phyloP scores from a whole-genome alignment of 2,329 filamentous ascomycete species.

The Botryosphaeria dothidea region DNA sequence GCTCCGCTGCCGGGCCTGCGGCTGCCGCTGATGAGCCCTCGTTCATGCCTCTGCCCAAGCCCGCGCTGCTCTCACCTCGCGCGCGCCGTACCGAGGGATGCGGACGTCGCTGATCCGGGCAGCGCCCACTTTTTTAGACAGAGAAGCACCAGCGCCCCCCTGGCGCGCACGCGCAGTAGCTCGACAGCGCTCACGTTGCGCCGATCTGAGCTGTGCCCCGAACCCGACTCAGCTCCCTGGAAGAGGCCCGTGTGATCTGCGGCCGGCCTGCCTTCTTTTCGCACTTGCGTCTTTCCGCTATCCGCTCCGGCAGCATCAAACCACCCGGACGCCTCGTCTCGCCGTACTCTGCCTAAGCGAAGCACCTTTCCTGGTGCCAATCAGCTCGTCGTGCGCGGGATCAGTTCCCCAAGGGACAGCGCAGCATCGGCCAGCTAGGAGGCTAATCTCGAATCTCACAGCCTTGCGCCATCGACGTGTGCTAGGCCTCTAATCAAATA shows the following conservation, averaged over 20 bases:
- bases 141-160: slow-evolving; percentile 9
- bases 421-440: slow-evolving; percentile 14
- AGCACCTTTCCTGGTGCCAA: slow-evolving; percentile 14
- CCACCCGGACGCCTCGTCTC: slow-evolving; percentile 17
- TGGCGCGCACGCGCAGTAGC: slow-evolving; percentile 16
- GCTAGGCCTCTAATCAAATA: slow-evolving; percentile 20
- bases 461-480: slow-evolving; percentile 21
- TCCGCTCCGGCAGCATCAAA: slow-evolving; percentile 17
- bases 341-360: slow-evolving; percentile 16
- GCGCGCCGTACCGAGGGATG: slow-evolving; percentile 12
- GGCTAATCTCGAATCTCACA: slow-evolving; percentile 20
- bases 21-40: slow-evolving; percentile 3
- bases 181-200: slow-evolving; percentile 14
- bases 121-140: slow-evolving; percentile 14
- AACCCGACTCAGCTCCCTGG: slow-evolving; percentile 18
- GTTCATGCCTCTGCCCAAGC: background rate
- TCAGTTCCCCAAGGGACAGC: slow-evolving; percentile 17
- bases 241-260: slow-evolving; percentile 12
- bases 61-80: background rate
- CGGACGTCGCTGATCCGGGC: slow-evolving; percentile 14
- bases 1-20: background rate
- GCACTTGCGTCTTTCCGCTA: slow-evolving; percentile 17
- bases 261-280: slow-evolving; percentile 16
- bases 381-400: slow-evolving; percentile 18
- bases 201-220: slow-evolving; percentile 17